A percentile compares a stretch with the other conserved stretches of the same genome.
phyloP scores from a whole-genome alignment of 768 basidiomycete species.

The Leccinum broughii region DNA sequence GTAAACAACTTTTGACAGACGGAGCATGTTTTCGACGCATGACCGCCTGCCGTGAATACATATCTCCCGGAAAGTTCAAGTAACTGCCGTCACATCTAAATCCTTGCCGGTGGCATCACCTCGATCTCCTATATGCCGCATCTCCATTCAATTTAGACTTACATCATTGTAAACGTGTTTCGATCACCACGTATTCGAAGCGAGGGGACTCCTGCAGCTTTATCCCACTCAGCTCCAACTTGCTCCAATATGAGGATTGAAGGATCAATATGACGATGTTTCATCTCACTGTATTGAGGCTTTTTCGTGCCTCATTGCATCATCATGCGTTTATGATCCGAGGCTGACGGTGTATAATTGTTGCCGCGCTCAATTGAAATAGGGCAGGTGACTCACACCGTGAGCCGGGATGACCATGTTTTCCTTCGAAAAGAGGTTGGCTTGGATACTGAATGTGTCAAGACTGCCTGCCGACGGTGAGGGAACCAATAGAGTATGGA shows the following conservation, averaged over 20 bases:
- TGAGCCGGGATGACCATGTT: slow-evolving; percentile 3
- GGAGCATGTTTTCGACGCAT: neutral
- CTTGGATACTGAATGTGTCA: slow-evolving; percentile 1
- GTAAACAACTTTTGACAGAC: slow-evolving; percentile 2
- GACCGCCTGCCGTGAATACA: neutral
- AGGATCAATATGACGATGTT: slow-evolving; percentile 4
- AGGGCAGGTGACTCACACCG: neutral
- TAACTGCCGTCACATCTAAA: slow-evolving; percentile 5
- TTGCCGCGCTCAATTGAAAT: neutral
- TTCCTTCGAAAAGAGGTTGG: slow-evolving; percentile 3
- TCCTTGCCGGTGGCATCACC: neutral
- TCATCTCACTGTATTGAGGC: slow-evolving; percentile 5
- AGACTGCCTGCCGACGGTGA: neutral
- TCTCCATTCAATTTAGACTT: slow-evolving; percentile 1
- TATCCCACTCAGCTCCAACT: neutral
- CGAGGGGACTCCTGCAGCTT: slow-evolving; percentile 9
- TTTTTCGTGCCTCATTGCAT: slow-evolving; percentile 6
- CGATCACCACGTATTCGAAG: slow-evolving; percentile 13
- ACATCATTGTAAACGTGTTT: neutral
- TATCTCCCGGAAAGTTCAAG: neutral
- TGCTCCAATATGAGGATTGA: neutral
- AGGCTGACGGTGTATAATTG: slow-evolving; percentile 2
- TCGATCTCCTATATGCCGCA: neutral
- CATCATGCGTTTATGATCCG: slow-evolving; percentile 9
- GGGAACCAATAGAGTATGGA: neutral